Evolutionary conservation across 441 rosid species (phyloP), one percentile per base, ranked within the genome.

Genomic region (Syzygium syzygioides): DNA sequence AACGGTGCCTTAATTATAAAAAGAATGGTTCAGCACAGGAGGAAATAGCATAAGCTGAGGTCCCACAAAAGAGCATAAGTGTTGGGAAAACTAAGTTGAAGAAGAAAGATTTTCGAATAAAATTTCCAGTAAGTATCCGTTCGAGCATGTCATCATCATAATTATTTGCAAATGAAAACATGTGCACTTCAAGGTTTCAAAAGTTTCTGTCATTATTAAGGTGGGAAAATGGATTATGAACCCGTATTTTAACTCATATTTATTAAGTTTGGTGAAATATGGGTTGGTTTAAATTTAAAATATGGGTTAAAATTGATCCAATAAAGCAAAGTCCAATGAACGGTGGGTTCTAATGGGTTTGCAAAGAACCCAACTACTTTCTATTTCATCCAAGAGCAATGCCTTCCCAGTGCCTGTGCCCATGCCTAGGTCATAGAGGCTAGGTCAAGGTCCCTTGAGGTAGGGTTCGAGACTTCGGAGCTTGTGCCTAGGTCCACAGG

Each of bases 1-100:
- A 15, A 32, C 0, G 3, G 5, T 0, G 1, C 13, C 13, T 23
- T 23, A 23, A 76, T 23, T 12, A 8, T 23, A 41, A 0, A 45
- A 41, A 13, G n/a, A 23, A 76, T 13, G 26, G n/a, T 1, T 12
- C 52, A 14, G 0, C 52, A 2, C 0, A 12, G n/a, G 83, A 76
- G 48, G 52, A 76, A 76, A 41, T 6, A 76, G 83, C 83, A 71
- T 14, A 37, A 71, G 52, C 17, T 3, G 3, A 71, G n/a, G 28
- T 18, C 52, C 50, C 2, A 2, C 5, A 76, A 23, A 76, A 76
- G 23, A 76, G 30, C n/a, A 0, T 41, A 6, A 45, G 83, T 25
- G 18, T 23, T 52, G 50, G n/a, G 41, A 41, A 76, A 76, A 7
- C 14, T 17, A 76, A 76, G 52, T 23, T 4, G 3, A 76, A 41